Evolutionary conservation across 768 basidiomycete genomes (phyloP), one percentile per base, ranked within the genome.

Genomic region (Obba rivulosa): DNA sequence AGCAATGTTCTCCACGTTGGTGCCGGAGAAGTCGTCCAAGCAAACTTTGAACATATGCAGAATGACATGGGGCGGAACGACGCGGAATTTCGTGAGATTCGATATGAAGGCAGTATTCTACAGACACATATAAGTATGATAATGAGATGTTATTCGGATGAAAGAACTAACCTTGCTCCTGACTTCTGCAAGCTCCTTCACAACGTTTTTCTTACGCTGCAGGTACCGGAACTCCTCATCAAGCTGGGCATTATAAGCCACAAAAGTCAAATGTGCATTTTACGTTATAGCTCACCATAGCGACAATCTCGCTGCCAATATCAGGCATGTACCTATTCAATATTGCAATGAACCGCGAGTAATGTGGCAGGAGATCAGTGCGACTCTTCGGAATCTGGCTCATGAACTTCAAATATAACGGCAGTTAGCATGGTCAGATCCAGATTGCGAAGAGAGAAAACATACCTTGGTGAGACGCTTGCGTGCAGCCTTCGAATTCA

Each of bases 171-270:
- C 94, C 79, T 92, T 96, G 48, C 87, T 70, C 45, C 96, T 76
- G 34, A 85, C 76, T 68, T 94, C 90, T 13, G 87, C 74, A 2
- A 98, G 73, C 63, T 98, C 94, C 60, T 87, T 88, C 23, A 95
- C 84, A 1, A 93, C 83, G 42, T 89, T 92, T 69, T 91, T 92
- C 72, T 97, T 97, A 46, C 86, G 75, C 59, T 98, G 95, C 11
- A 99, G 71, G 59, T 97, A 99, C 8, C 91, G 80, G 63, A 98
- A 94, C 63, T 98, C 95, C 57, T 98, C 95, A 56, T 98, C 94
- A 45, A 99, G 78, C 94, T 96, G 58, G 21, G 31, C n/a, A 17
- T 14, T 18, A 10, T 8, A 17, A 9, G 14, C 34, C 22, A 5
- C 28, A n/a, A 21, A 18, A 22, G 10, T 22, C 22, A n/a, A n/a